These are phyloP conservation scores for Condylostoma magnum DNA, from an alignment of 169 alveolate species.

Conservation along the genomic window DNA sequence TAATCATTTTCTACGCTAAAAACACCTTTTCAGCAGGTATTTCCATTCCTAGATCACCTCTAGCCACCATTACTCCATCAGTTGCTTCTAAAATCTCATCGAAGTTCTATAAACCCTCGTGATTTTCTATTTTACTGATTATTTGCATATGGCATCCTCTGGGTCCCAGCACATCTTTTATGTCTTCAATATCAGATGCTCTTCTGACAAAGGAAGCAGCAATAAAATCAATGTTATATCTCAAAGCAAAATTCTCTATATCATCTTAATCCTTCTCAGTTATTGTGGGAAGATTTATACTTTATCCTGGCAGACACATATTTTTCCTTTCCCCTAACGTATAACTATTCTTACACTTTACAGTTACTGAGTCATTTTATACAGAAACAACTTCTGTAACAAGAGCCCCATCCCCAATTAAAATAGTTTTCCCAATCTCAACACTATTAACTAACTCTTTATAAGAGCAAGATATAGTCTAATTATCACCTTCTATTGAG, in stretches of 20 bases:
- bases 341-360: slow-evolving; percentile 90
- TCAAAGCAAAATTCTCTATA: slow-evolving; percentile 93
- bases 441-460: slow-evolving; percentile 91
- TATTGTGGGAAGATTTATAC: slow-evolving; percentile 94
- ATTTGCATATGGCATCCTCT: slow-evolving; percentile 94
- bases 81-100: slow-evolving; percentile 94
- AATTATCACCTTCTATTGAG: slow-evolving; percentile 88
- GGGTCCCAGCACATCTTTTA: slow-evolving; percentile 85
- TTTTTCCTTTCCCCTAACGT: slow-evolving; percentile 95
- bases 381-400: slow-evolving; percentile 89
- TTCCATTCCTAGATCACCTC: slow-evolving; percentile 99
- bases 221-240: slow-evolving; percentile 93
- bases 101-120: slow-evolving; percentile 95
- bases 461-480: slow-evolving; percentile 92
- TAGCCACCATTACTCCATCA: slow-evolving; percentile 99
- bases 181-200: slow-evolving; percentile 80
- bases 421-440: slow-evolving; percentile 90
- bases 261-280: slow-evolving; percentile 97
- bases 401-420: slow-evolving; percentile 97
- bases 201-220: slow-evolving; percentile 91
- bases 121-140: slow-evolving; percentile 97
- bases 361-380: slow-evolving; percentile 74
- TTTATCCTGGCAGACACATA: slow-evolving; percentile 97
- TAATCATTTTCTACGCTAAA: slow-evolving; percentile 96
- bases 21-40: slow-evolving; percentile 97